Evolutionary conservation across 805 yeast species (phyloP).

Genomic region (Trichomonascus vanleenenianus): DNA sequence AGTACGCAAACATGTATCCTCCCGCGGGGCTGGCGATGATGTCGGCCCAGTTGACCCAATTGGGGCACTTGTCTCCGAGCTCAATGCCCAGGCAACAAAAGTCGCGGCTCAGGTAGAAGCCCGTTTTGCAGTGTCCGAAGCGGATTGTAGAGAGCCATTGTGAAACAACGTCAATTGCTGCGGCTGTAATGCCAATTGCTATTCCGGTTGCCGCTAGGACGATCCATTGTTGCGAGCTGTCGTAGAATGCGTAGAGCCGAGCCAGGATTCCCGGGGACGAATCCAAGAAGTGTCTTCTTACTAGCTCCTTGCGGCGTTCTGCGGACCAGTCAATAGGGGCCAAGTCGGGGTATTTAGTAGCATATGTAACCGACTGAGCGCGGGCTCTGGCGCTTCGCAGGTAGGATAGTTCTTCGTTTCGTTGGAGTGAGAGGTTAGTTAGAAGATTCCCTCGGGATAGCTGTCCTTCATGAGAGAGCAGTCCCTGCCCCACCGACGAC

Average conservation of each 20-base stretch:
- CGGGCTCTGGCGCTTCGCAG: too few species aligned
- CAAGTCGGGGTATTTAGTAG: conserved; percentile 8
- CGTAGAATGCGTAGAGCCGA: conserved; percentile 19
- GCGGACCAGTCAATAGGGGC: conserved; percentile 30
- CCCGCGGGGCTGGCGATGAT: conserved; percentile 22
- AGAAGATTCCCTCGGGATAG: too few species aligned
- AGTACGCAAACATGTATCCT: conserved; percentile 28
- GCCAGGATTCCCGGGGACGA: conserved; percentile 17
- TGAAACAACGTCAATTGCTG: conserved; percentile 65
- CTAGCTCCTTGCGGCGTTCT: conserved; percentile 26
- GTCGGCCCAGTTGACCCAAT: conserved; percentile 30
- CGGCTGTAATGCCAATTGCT: conserved; percentile 71
- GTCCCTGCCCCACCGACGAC: too few species aligned
- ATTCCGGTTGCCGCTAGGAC: conserved; percentile 66
- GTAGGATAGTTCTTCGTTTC: too few species aligned
- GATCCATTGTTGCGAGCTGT: conserved; percentile 47
- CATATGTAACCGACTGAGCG: too few species aligned
- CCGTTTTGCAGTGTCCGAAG: conserved; percentile 61
- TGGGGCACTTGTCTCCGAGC: conserved; percentile 32
- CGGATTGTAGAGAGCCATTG: conserved; percentile 73
- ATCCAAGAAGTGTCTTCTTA: conserved; percentile 8
- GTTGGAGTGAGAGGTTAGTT: too few species aligned
- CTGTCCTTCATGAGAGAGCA: too few species aligned
- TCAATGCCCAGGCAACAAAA: conserved; percentile 70
- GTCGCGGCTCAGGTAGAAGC: conserved; percentile 54